Evolutionary conservation across 208 protist species (phyloP).

Genomic region (Leishmania amazonensis): DNA sequence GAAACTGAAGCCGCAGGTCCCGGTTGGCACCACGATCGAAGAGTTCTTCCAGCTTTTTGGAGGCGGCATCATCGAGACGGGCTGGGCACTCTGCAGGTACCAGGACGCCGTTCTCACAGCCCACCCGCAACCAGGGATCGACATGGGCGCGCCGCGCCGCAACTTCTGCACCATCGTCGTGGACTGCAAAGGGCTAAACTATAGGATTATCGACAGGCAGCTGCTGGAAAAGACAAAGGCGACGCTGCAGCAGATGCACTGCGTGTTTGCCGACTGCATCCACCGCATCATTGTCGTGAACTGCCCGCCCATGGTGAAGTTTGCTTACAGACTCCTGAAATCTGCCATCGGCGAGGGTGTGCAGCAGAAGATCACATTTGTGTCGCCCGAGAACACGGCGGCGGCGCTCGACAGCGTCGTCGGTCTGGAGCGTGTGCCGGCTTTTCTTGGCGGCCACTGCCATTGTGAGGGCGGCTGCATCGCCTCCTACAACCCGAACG

Average conservation of each 20-base stretch:
- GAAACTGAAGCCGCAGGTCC: conserved; percentile 38
- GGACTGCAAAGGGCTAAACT: conserved; percentile 54
- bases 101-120: conserved; percentile 36
- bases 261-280: conserved; percentile 56
- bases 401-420: conserved; percentile 53
- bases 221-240: conserved; percentile 56
- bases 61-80: conserved; percentile 39
- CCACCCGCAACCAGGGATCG: conserved; percentile 32
- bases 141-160: conserved; percentile 35
- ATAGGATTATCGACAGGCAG: conserved; percentile 64
- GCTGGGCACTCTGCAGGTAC: conserved; percentile 48
- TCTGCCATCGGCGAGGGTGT: conserved; percentile 39
- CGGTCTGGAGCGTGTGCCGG: conserved; percentile 49
- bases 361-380: conserved; percentile 60
- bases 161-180: conserved; percentile 57
- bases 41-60: conserved; percentile 39
- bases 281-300: conserved; percentile 68
- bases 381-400: conserved; percentile 40
- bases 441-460: conserved; percentile 66
- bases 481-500: conserved; percentile 41
- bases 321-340: conserved; percentile 70
- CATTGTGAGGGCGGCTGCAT: conserved; percentile 58
- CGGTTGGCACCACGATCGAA: conserved; percentile 36
- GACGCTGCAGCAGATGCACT: conserved; percentile 39
- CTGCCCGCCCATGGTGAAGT: conserved; percentile 63